A percentile compares a stretch with the other conserved stretches of the same genome.
Conservation (phyloP, 805 yeast genomes). For the Lipomyces yamanashiensis region DNA sequence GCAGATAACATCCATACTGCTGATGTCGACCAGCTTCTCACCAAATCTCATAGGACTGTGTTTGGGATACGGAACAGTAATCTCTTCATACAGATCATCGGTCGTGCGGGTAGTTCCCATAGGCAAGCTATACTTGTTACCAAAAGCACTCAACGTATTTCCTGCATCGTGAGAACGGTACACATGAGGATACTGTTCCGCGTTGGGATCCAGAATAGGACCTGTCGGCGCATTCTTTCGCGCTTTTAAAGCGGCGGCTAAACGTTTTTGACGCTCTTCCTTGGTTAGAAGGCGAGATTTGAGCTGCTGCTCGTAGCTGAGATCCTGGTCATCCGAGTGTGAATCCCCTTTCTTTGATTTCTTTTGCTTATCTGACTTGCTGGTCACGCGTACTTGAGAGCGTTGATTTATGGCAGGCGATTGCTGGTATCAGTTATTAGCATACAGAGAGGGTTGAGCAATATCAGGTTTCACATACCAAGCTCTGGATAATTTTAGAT, state of each 20-base stretch:
- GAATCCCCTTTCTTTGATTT: conserved; percentile 9
- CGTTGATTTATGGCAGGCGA: background rate
- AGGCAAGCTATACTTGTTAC: conserved; percentile 80
- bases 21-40: conserved; percentile 58
- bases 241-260: conserved; percentile 37
- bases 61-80: conserved; percentile 77
- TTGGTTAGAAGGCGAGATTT: conserved; percentile 25
- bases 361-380: conserved; percentile 3
- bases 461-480: conserved; percentile 2
- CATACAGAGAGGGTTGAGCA: background rate
- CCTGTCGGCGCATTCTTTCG: conserved; percentile 35
- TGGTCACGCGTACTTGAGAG: conserved; percentile 23
- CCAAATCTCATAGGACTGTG: conserved; percentile 48
- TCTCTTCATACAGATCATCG: conserved; percentile 66
- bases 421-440: background rate
- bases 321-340: background rate
- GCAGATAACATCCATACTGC: conserved; percentile 75
- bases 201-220: conserved; percentile 37
- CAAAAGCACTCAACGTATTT: conserved; percentile 73
- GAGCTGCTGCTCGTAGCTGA: conserved; percentile 9
- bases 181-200: conserved; percentile 81
- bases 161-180: conserved; percentile 71
- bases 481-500: conserved; percentile 18
- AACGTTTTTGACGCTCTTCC: conserved; percentile 38
- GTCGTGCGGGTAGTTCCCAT: conserved; percentile 64